Percentiles rank a stretch among this genome's conserved stretches.
Conservation (phyloP, 129 eudicot species). For the Tagetes patula region DNA sequence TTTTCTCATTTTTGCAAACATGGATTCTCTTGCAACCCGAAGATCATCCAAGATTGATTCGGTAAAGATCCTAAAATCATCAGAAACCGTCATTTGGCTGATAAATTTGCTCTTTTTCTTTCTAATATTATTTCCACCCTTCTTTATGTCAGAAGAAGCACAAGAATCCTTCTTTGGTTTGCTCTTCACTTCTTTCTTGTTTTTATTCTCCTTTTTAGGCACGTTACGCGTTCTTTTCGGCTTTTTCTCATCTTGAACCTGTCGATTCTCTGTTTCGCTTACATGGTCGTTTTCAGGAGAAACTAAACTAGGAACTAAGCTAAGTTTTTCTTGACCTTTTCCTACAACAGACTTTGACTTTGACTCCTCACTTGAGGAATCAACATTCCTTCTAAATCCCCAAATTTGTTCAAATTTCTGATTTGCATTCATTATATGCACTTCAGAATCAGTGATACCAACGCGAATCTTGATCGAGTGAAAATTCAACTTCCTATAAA, state of each 20-base stretch:
- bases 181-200: slow-evolving; percentile 32
- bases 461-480: slow-evolving; percentile 8
- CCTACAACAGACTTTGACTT: slow-evolving; percentile 38
- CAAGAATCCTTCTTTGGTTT: slow-evolving; percentile 34
- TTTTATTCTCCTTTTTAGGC: slow-evolving; percentile 33
- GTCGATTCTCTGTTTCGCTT: slow-evolving; percentile 28
- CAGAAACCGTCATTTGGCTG: slow-evolving; percentile 28
- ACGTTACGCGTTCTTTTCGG: slow-evolving; percentile 22
- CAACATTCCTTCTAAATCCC: slow-evolving; percentile 60
- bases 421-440: slow-evolving; percentile 44
- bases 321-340: slow-evolving; percentile 39
- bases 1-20: slow-evolving; percentile 60
- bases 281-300: slow-evolving; percentile 36
- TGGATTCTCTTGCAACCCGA: slow-evolving; percentile 51
- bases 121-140: slow-evolving; percentile 22
- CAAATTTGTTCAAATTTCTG: slow-evolving; percentile 67
- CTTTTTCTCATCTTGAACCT: slow-evolving; percentile 23
- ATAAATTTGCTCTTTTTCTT: slow-evolving; percentile 33
- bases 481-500: slow-evolving; percentile 5
- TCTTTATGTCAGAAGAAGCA: slow-evolving; percentile 33
- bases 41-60: slow-evolving; percentile 57
- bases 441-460: neutral
- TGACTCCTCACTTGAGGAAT: slow-evolving; percentile 72
- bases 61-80: slow-evolving; percentile 49
- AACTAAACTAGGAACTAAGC: slow-evolving; percentile 30